phyloP scores from a whole-genome alignment of 805 yeast species.

The Candida krabiensis region DNA sequence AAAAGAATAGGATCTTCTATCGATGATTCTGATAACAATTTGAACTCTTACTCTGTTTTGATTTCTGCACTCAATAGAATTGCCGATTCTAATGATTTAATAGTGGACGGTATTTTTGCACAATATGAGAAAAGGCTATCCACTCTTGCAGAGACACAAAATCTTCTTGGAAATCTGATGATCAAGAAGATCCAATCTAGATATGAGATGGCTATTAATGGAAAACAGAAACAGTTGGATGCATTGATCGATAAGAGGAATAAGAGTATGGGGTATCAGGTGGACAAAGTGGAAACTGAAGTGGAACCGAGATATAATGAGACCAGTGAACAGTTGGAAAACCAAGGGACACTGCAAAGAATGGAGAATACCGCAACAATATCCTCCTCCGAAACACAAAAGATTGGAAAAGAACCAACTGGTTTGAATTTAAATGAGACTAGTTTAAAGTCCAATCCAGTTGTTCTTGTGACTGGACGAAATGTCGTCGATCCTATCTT shows the following conservation, averaged over 20 bases:
- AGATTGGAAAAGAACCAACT: not conserved
- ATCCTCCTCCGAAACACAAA: no score
- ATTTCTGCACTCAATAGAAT: not conserved
- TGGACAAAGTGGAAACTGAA: not conserved
- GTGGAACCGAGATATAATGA: not conserved
- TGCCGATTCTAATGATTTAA: no score
- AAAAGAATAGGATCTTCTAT: not conserved
- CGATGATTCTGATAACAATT: not conserved
- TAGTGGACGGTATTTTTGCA: not conserved
- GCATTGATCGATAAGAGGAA: not conserved
- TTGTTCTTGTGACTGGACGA: not conserved
- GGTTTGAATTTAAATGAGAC: not conserved
- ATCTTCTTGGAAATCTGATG: not conserved
- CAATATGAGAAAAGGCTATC: not conserved
- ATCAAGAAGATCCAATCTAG: not conserved
- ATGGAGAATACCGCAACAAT: not conserved
- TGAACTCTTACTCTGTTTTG: not conserved
- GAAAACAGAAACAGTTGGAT: conserved; percentile 4
- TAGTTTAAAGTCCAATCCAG: not conserved
- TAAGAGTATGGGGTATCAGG: not conserved
- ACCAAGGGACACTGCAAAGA: not conserved
- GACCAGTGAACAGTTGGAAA: not conserved
- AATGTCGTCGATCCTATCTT: conserved; percentile 6
- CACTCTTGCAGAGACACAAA: not conserved
- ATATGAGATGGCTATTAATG: not conserved